These are phyloP conservation scores for Claviceps spartinae DNA, from an alignment of 2,329 filamentous ascomycete genomes.

Conservation along the genomic window DNA sequence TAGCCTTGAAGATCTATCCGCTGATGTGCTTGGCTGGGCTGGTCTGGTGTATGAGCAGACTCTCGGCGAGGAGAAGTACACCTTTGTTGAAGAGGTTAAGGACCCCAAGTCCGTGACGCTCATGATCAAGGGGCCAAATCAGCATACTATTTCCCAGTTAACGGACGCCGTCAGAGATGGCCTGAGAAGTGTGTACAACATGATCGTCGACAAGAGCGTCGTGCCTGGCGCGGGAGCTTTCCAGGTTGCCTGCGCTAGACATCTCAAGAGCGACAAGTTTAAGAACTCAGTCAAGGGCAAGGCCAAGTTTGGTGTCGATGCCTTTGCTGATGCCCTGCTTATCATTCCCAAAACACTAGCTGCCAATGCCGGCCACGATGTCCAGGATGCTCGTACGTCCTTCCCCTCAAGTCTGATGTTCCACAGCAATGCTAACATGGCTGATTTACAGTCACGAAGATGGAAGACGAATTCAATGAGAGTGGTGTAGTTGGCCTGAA, in stretches of 20 bases:
- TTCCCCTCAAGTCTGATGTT: conserved; percentile 3
- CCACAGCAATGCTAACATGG: conserved; percentile 4
- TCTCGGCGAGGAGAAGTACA: conserved; percentile 97
- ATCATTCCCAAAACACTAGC: conserved; percentile 96
- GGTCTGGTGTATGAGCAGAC: conserved; percentile 95
- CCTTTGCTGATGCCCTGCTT: conserved; percentile 87
- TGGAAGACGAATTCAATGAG: conserved; percentile 76
- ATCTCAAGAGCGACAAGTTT: conserved; percentile 78
- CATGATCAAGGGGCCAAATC: conserved; percentile 94
- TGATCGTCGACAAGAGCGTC: conserved; percentile 95
- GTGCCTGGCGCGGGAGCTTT: conserved; percentile 91
- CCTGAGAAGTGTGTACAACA: conserved; percentile 94
- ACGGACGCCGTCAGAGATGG: conserved; percentile 94
- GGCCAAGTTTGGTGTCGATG: conserved; percentile 87
- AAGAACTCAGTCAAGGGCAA: conserved; percentile 91
- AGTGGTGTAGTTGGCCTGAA: conserved; percentile 81
- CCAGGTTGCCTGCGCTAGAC: conserved; percentile 82
- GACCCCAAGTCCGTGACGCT: conserved; percentile 96
- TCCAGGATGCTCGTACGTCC: conserved; percentile 80
- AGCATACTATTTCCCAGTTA: conserved; percentile 92
- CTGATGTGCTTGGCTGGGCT: conserved; percentile 87
- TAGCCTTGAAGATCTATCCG: conserved; percentile 83
- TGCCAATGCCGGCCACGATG: conserved; percentile 89
- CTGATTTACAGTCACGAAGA: conserved; percentile 50
- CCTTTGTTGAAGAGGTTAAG: conserved; percentile 96